These are phyloP conservation scores for Stagonosporopsis cucurbitacearum DNA, from an alignment of 2,329 filamentous ascomycete genomes.

Conservation along the genomic window DNA sequence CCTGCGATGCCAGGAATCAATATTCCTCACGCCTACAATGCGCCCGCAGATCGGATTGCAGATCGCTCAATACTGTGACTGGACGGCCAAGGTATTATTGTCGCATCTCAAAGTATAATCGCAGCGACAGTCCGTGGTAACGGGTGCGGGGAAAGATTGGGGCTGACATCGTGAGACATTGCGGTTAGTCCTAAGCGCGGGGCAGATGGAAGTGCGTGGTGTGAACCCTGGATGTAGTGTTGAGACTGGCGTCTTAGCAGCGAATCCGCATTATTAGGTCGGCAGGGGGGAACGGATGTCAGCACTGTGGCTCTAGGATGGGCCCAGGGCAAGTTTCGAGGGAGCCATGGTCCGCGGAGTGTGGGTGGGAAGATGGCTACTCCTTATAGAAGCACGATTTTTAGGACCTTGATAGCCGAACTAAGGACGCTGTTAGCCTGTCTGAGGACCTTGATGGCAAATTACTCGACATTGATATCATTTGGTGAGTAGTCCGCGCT, in stretches of 20 bases:
- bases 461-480: not conserved
- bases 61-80: not conserved
- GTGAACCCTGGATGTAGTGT: not conserved
- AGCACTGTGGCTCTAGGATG: not conserved
- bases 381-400: slow-evolving; percentile 13
- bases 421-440: not conserved
- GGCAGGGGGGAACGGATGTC: not conserved
- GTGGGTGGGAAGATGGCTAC: not conserved
- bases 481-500: not conserved
- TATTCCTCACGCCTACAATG: not conserved
- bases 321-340: not conserved
- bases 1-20: not conserved
- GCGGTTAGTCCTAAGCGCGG: slow-evolving; percentile 11
- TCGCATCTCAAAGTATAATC: not conserved
- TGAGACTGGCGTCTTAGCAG: not conserved
- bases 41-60: not conserved
- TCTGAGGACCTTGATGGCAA: slow-evolving; percentile 9
- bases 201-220: not conserved
- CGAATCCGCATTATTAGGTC: not conserved
- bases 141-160: slow-evolving; percentile 14
- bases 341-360: not conserved
- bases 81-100: slow-evolving; percentile 5
- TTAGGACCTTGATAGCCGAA: slow-evolving; percentile 17
- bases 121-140: slow-evolving; percentile 3
- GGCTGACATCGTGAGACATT: slow-evolving; percentile 7